phyloP scores from a whole-genome alignment of 2,329 filamentous ascomycete species.

The Alternaria sp. region DNA sequence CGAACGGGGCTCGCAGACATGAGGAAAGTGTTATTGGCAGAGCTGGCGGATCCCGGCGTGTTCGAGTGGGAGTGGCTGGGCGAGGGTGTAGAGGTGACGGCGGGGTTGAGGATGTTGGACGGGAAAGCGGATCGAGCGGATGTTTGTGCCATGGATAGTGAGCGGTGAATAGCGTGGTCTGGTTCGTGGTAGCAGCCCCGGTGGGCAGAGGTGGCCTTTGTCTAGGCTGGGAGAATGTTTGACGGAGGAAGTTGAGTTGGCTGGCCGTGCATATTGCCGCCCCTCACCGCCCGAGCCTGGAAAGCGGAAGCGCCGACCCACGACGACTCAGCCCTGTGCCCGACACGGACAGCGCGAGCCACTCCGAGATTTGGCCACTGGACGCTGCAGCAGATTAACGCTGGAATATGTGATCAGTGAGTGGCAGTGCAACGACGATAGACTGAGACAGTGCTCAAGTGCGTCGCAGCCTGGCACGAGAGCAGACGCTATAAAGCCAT shows the following conservation, averaged over 20 bases:
- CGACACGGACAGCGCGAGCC: neutral
- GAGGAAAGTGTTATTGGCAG: slow-evolving; percentile 82
- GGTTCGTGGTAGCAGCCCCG: slow-evolving; percentile 23
- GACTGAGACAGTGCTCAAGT: neutral
- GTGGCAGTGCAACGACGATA: neutral
- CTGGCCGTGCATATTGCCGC: slow-evolving; percentile 15
- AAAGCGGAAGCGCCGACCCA: slow-evolving; percentile 23
- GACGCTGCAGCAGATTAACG: neutral
- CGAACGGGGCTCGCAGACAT: slow-evolving; percentile 78
- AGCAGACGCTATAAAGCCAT: neutral
- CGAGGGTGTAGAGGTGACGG: slow-evolving; percentile 44
- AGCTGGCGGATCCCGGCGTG: slow-evolving; percentile 57
- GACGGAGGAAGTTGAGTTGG: slow-evolving; percentile 22
- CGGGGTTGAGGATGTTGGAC: slow-evolving; percentile 29
- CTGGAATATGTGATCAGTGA: neutral
- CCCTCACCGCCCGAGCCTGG: slow-evolving; percentile 10
- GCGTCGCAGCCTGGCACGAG: neutral
- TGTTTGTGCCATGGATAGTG: slow-evolving; percentile 41
- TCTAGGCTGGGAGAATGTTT: slow-evolving; percentile 28
- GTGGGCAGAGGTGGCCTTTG: slow-evolving; percentile 27
- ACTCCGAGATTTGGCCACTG: neutral
- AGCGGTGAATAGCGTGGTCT: slow-evolving; percentile 11
- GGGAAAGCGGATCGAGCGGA: slow-evolving; percentile 28
- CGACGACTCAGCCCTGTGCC: slow-evolving; percentile 16
- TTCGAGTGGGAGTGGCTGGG: slow-evolving; percentile 50